These are phyloP conservation scores for Croton laevigatus DNA, from an alignment of 441 rosid genomes.

Conservation along the genomic window DNA sequence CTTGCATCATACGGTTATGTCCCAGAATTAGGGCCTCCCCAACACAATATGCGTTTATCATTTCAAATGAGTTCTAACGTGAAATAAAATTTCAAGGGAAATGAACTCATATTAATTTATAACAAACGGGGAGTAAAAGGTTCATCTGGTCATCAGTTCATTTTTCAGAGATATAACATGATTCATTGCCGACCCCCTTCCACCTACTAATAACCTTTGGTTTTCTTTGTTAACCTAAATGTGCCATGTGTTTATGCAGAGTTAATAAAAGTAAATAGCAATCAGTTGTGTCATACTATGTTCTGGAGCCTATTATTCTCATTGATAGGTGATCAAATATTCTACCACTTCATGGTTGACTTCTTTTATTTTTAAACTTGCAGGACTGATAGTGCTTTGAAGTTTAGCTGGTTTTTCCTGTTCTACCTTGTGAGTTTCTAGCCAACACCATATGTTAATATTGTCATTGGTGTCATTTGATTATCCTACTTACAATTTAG, in stretches of 20 bases:
- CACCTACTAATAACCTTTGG: background rate
- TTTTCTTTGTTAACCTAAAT: background rate
- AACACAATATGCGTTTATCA: too few relatives aligned
- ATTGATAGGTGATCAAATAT: background rate
- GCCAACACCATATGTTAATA: background rate
- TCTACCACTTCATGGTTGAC: background rate
- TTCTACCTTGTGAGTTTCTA: constrained; percentile 76
- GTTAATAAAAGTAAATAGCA: background rate
- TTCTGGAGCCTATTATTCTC: background rate
- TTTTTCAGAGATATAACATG: background rate
- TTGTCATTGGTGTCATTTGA: background rate
- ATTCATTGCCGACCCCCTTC: too few relatives aligned
- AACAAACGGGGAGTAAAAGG: background rate
- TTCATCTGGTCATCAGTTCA: background rate
- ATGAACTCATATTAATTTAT: too few relatives aligned
- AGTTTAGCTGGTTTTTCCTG: constrained; percentile 87
- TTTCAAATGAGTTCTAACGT: too few relatives aligned
- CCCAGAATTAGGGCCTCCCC: too few relatives aligned
- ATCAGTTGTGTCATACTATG: background rate
- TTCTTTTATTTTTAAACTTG: constrained; percentile 11
- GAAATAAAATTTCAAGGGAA: too few relatives aligned
- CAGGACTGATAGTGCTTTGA: constrained; percentile 95
- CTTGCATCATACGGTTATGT: too few relatives aligned
- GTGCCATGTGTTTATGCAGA: background rate
- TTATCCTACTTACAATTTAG: constrained; percentile 11